Evolutionary conservation across 148 eudicot species (phyloP).

Genomic region (Persicaria maculosa): DNA sequence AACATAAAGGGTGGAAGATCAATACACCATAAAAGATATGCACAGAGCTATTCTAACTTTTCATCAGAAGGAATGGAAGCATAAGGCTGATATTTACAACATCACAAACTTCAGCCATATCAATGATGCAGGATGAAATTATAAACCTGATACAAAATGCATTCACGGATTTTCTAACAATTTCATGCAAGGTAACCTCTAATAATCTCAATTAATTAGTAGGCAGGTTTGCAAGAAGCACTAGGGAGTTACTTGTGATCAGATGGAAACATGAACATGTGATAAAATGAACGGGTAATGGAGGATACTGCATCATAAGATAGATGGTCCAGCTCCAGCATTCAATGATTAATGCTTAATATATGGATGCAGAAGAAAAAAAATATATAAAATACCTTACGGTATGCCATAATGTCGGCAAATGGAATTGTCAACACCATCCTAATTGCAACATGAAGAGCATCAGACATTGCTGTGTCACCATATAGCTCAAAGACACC

Average conservation of each 20-base stretch:
- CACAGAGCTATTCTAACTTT: background rate
- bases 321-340: background rate
- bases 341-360: background rate
- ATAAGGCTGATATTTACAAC: background rate
- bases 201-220: background rate
- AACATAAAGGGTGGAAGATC: background rate
- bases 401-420: constrained; percentile 72
- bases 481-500: constrained; percentile 98
- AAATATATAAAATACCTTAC: constrained; percentile 45
- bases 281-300: background rate
- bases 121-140: no score
- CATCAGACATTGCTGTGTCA: constrained; percentile 87
- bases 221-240: background rate
- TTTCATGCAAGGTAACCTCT: background rate
- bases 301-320: background rate
- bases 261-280: background rate
- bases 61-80: background rate
- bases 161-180: background rate
- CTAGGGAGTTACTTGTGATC: background rate
- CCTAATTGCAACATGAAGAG: constrained; percentile 73
- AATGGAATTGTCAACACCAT: constrained; percentile 76
- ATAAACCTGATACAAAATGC: background rate
- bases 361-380: background rate
- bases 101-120: background rate
- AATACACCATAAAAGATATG: background rate